phyloP scores from a whole-genome alignment of 768 basidiomycete genomes.

The Baorangia bicolor region DNA sequence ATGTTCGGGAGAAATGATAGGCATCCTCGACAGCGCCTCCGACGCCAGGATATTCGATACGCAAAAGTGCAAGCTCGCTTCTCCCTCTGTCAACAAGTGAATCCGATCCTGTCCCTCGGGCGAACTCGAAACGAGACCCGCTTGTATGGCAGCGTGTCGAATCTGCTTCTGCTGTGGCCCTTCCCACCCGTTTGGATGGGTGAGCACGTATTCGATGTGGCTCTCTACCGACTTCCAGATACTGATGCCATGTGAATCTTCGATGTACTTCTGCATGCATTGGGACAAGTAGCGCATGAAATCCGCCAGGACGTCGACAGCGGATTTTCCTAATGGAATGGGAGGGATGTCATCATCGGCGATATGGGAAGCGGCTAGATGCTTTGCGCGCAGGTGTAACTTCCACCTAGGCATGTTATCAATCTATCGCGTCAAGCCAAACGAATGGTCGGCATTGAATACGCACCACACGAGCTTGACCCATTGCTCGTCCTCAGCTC shows the following conservation, averaged over 20 bases:
- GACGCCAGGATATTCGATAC: constrained; percentile 45
- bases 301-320: constrained; percentile 45
- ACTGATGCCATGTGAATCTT: constrained; percentile 44
- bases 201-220: constrained; percentile 50
- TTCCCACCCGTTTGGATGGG: constrained; percentile 69
- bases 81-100: constrained; percentile 62
- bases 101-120: constrained; percentile 41
- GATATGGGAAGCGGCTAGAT: constrained; percentile 32
- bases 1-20: constrained; percentile 20
- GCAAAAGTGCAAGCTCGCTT: constrained; percentile 61
- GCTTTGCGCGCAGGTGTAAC: constrained; percentile 39
- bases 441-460: neutral
- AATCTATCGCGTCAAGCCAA: neutral
- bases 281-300: constrained; percentile 45
- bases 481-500: constrained; percentile 46
- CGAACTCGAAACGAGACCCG: constrained; percentile 48
- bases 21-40: constrained; percentile 24
- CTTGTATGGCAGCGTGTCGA: constrained; percentile 50
- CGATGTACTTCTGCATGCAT: constrained; percentile 47
- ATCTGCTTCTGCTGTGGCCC: constrained; percentile 57
- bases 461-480: constrained; percentile 45
- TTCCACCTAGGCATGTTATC: constrained; percentile 30
- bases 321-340: constrained; percentile 42
- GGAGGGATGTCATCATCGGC: constrained; percentile 37
- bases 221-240: constrained; percentile 47